phyloP scores from a whole-genome alignment of 176 grass and related monocot genomes.

The Metroxylon sagu region DNA sequence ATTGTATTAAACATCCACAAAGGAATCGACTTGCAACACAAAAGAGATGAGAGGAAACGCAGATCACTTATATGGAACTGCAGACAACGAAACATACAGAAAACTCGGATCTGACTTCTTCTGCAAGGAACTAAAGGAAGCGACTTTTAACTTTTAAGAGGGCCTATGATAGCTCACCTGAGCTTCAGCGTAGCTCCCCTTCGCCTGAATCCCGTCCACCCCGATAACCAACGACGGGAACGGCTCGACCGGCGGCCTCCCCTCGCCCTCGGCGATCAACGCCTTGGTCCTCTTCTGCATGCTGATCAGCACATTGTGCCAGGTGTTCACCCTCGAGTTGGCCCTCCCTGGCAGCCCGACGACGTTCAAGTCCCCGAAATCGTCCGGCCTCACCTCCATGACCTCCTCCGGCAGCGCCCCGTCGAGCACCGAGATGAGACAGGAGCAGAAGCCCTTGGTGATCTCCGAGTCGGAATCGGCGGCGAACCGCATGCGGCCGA shows the following conservation, averaged over 20 bases:
- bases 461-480: constrained; percentile 95
- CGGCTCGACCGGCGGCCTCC: constrained; percentile 38
- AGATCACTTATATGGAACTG: no score
- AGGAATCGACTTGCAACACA: no score
- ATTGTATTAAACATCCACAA: no score
- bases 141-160: not conserved
- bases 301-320: constrained; percentile 81
- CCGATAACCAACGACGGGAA: constrained; percentile 88
- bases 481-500: constrained; percentile 60
- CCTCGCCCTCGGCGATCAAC: constrained; percentile 47
- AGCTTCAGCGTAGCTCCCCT: constrained; percentile 81
- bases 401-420: constrained; percentile 65
- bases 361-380: constrained; percentile 51
- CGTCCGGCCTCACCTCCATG: constrained; percentile 45
- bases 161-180: constrained; percentile 39
- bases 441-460: constrained; percentile 74
- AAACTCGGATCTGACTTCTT: no score
- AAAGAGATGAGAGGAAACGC: no score
- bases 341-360: constrained; percentile 24
- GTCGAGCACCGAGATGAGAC: constrained; percentile 63
- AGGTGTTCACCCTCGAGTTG: constrained; percentile 70
- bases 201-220: constrained; percentile 49
- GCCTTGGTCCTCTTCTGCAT: constrained; percentile 87
- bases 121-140: no score
- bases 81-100: no score